phyloP scores from a whole-genome alignment of 2,329 filamentous ascomycete species.

The Phaeosphaeria sp. region DNA sequence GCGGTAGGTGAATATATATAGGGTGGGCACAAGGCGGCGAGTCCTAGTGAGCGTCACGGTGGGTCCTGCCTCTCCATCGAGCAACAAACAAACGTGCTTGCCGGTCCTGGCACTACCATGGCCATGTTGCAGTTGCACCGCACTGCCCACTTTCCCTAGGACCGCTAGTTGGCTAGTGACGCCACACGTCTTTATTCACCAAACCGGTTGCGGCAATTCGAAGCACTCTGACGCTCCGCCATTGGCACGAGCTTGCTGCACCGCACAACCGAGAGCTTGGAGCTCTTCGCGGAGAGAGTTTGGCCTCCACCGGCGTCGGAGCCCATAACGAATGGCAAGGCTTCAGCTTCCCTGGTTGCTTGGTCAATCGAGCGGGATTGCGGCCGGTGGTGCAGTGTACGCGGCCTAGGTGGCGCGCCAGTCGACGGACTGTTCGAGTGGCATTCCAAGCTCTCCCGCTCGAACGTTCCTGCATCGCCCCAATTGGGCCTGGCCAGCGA shows the following conservation, averaged over 20 bases:
- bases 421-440: constrained; percentile 7
- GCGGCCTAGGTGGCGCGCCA: constrained; percentile 18
- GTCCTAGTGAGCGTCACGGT: constrained; percentile 20
- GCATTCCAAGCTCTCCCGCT: constrained; percentile 16
- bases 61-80: constrained; percentile 11
- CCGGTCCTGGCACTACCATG: constrained; percentile 15
- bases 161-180: constrained; percentile 26
- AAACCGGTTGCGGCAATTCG: constrained; percentile 22
- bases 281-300: constrained; percentile 9
- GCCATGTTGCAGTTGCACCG: constrained; percentile 31
- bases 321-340: constrained; percentile 27
- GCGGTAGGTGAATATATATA: constrained; percentile 26
- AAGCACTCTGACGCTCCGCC: constrained; percentile 2
- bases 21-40: constrained; percentile 8
- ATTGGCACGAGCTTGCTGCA: constrained; percentile 29
- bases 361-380: constrained; percentile 20
- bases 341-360: constrained; percentile 21
- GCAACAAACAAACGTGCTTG: constrained; percentile 32
- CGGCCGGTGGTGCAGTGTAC: constrained; percentile 13
- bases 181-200: constrained; percentile 23
- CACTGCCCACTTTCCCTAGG: constrained; percentile 22
- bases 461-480: constrained; percentile 9
- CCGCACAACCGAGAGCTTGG: constrained; percentile 25
- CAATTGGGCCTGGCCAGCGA: neutral
- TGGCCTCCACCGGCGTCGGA: constrained; percentile 12